Evolutionary conservation across 306 rosid species (phyloP), one percentile per base, ranked within the genome.

Genomic region (Argentina anserina): DNA sequence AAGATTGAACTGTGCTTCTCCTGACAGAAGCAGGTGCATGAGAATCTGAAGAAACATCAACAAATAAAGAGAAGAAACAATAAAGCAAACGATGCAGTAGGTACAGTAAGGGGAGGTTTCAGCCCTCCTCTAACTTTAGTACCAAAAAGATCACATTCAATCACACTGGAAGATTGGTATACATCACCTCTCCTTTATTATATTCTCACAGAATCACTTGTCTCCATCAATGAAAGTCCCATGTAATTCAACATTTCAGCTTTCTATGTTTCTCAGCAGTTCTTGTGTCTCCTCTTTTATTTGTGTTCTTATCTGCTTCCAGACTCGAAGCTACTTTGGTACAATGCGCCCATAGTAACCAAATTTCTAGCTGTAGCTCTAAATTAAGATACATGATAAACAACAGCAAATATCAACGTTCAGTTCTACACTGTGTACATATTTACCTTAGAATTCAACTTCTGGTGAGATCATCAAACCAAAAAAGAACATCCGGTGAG

Each of bases 161-260:
- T 36, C 82, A 66, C 60, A 60, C 50, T 58, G 72, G 59, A 75
- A 71, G 82, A 83, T 79, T 76, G 78, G 86, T 52, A 78, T 68
- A 63, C 46, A 45, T 65, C 74, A 55, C 67, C 76, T 70, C 83
- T 47, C 76, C 89, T 87, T 88, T 85, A 80, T 64, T 83, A 72
- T 85, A 88, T 85, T 85, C 90, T 81, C 37, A 15, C 21, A 47
- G 87, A 80, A 80, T 86, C 87, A 72, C 49, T 60, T 80, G 87
- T 82, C 94, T 67, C 71, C 56, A 55, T 87, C 88, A 83, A 56
- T 68, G 85, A 86, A 86, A 88, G 89, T 83, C 76, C 80, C 86
- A 75, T 83, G 87, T 72, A 85, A 83, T 78, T 84, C 60, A 74
- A 65, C 77, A 73, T 85, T 85, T 79, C 83, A 74, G 80, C 86